Evolutionary conservation across 2,329 filamentous ascomycete species (phyloP), one percentile per base, ranked within the genome.

Genomic region (Botrytis pseudocinerea): DNA sequence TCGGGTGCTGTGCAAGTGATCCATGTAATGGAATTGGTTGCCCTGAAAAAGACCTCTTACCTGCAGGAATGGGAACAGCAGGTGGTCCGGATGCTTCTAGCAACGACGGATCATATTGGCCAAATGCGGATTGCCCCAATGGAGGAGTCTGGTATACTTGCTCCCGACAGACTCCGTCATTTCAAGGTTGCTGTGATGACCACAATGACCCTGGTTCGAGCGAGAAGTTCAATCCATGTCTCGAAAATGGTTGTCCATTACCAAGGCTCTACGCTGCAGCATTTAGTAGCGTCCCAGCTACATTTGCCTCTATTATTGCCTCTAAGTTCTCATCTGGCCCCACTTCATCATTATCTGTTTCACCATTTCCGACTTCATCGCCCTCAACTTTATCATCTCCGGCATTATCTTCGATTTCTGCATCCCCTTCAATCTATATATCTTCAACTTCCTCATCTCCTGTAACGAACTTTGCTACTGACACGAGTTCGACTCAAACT

Each of bases 1-100:
- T 77, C 12, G 76, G 76, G 32, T 77, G 75, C 35, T 77, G 76
- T 32, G 64, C 42, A 4, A 73, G 70, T 32, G 38, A 77, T 57
- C 75, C 75, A 62, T 77, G 76, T 64, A 74, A 76, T 51, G 72
- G 72, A 18, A 63, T 65, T 22, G 74, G 72, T 12, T 77, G 75
- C 40, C 75, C 76, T 18, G 38, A 57, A 18, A 10, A 18, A 7
- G 51, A 77, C 38, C 63, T 77, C 16, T 71, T 72, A 35, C 62
- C 76, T n/a, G 73, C 75, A 48, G 71, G 70, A 12, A 71, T 77
- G 69, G 76, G 76, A 32, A 74, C 66, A 46, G 69, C 35, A 8
- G 54, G 35, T 57, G 69, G 60, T 6, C 60, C 60, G 5, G 35
- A 71, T 66, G 69, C 60, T 20, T 9, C 48, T 60, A 60, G 18